Percentiles rank a stretch among this genome's conserved stretches.
Evolutionary conservation across 805 yeast genomes (phyloP).

Genomic region (Candida suzukii): DNA sequence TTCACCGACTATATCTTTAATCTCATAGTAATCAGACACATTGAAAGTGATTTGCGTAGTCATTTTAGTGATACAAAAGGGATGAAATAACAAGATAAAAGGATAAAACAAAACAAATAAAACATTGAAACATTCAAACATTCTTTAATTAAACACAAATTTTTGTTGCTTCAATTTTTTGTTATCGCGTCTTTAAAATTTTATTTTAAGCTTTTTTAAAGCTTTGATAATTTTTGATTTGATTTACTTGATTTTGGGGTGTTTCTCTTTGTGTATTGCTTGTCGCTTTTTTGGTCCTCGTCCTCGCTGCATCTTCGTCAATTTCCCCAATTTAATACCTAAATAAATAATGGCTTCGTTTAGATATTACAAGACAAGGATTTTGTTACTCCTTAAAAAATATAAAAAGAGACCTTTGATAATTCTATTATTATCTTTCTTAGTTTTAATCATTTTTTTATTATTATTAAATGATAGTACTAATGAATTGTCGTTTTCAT

Average conservation of each 20-base stretch:
- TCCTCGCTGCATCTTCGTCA: too few relatives aligned
- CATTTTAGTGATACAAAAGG: not conserved
- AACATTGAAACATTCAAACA: too few relatives aligned
- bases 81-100: not conserved
- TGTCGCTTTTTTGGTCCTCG: too few relatives aligned
- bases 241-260: too few relatives aligned
- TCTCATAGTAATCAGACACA: constrained; percentile 81
- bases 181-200: too few relatives aligned
- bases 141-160: too few relatives aligned
- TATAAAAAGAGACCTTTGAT: not conserved
- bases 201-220: too few relatives aligned
- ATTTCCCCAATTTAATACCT: not conserved
- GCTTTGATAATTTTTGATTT: too few relatives aligned
- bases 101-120: too few relatives aligned
- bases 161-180: too few relatives aligned
- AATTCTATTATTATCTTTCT: not conserved
- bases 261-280: too few relatives aligned
- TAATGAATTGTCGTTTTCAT: not conserved
- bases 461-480: not conserved
- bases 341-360: not conserved
- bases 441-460: not conserved
- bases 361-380: not conserved
- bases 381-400: not conserved
- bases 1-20: constrained; percentile 81
- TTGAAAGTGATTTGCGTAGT: constrained; percentile 48